Conservation (phyloP, 352 stramenopile genomes). For the Phytophthora brassicae region DNA sequence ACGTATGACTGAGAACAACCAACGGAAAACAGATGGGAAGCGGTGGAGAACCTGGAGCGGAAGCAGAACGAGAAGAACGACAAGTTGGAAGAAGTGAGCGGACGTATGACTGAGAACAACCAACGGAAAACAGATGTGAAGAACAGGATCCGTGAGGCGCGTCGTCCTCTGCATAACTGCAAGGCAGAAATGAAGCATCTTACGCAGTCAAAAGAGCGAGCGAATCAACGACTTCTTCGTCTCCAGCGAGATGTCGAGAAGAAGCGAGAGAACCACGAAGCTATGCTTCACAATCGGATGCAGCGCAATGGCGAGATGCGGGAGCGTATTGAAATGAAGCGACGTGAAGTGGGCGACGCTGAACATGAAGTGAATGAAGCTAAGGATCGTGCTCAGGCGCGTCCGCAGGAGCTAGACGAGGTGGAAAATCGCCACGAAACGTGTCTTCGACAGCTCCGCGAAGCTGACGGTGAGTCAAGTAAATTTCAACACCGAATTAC, state of each 20-base stretch:
- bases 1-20: constrained; percentile 42
- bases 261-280: constrained; percentile 56
- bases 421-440: constrained; percentile 61
- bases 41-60: constrained; percentile 48
- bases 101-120: constrained; percentile 40
- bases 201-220: constrained; percentile 46
- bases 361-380: constrained; percentile 44
- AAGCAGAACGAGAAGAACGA: constrained; percentile 74
- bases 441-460: constrained; percentile 56
- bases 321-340: constrained; percentile 51
- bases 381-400: constrained; percentile 30
- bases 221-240: constrained; percentile 51
- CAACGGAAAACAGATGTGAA: constrained; percentile 55
- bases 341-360: constrained; percentile 41
- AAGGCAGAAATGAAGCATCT: constrained; percentile 72
- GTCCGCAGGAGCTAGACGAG: constrained; percentile 46
- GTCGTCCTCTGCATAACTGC: constrained; percentile 62
- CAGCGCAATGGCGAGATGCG: constrained; percentile 65
- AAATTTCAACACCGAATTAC: constrained; percentile 53
- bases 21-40: constrained; percentile 54
- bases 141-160: constrained; percentile 61
- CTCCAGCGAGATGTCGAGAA: constrained; percentile 55
- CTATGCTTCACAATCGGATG: constrained; percentile 56
- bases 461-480: constrained; percentile 52
- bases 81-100: constrained; percentile 55